phyloP scores from a whole-genome alignment of 805 yeast species.

The Yarrowia sp. region DNA sequence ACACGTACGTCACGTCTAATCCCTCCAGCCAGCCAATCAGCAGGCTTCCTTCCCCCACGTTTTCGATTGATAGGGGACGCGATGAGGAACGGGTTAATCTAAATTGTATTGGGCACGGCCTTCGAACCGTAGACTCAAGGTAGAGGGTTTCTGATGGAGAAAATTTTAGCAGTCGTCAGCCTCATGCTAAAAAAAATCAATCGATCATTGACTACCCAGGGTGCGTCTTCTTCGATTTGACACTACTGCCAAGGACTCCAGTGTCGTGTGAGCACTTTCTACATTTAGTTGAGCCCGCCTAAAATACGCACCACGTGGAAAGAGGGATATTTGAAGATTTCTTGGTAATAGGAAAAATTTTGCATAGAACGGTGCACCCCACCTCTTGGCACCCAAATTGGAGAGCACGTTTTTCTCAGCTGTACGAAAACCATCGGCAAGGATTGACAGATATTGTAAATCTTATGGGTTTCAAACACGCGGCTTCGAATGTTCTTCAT shows the following conservation, averaged over 20 bases:
- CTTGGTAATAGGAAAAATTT: background rate
- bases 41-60: slow-evolving; percentile 3
- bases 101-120: background rate
- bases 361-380: background rate
- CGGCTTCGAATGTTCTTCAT: background rate
- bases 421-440: background rate
- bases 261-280: slow-evolving; percentile 12
- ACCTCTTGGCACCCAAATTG: background rate
- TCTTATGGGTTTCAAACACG: background rate
- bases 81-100: slow-evolving; percentile 5
- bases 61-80: slow-evolving; percentile 21
- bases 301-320: slow-evolving; percentile 1
- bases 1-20: slow-evolving; percentile 9
- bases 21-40: background rate
- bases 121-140: background rate
- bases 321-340: background rate
- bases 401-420: background rate
- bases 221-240: background rate
- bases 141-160: background rate
- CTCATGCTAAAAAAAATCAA: background rate
- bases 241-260: slow-evolving; percentile 5
- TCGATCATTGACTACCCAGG: background rate
- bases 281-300: background rate
- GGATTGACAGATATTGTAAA: background rate
- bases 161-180: slow-evolving; percentile 10